Conservation (phyloP, 2,329 filamentous ascomycete species). For the Amesomyces nigricolor region DNA sequence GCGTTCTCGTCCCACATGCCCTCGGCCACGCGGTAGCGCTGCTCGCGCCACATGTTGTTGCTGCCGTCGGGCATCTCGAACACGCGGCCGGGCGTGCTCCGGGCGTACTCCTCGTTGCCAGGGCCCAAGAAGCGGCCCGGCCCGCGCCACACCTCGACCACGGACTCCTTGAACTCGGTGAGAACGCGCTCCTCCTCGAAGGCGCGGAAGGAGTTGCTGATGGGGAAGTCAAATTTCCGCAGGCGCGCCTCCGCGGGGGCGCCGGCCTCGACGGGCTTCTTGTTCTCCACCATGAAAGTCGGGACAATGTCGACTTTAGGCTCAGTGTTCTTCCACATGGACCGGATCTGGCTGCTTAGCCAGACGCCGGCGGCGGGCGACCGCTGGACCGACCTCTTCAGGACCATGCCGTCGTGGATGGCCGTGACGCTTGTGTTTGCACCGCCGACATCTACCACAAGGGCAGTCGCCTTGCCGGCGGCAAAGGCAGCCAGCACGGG, state of each 20-base stretch:
- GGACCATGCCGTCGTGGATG: constrained; percentile 87
- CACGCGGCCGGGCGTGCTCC: constrained; percentile 68
- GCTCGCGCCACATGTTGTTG: constrained; percentile 89
- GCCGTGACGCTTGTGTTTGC: constrained; percentile 84
- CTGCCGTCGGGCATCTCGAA: constrained; percentile 97
- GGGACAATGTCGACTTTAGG: constrained; percentile 70
- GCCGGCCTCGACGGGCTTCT: constrained; percentile 82
- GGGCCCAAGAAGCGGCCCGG: constrained; percentile 59
- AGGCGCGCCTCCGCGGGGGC: constrained; percentile 71
- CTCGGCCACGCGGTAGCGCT: constrained; percentile 81
- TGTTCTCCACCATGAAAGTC: constrained; percentile 81
- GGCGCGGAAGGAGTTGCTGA: constrained; percentile 65
- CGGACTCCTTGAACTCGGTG: constrained; percentile 95
- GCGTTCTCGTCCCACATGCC: constrained; percentile 85
- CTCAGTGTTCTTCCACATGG: constrained; percentile 66
- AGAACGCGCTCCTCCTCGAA: constrained; percentile 90
- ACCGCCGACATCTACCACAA: constrained; percentile 88
- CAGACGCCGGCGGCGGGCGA: constrained; percentile 85
- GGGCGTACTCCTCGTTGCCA: constrained; percentile 72
- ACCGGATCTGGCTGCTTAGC: constrained; percentile 81
- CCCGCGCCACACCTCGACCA: constrained; percentile 88
- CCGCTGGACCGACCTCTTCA: constrained; percentile 83
- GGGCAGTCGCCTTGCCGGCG: constrained; percentile 83
- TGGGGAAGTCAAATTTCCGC: constrained; percentile 59
- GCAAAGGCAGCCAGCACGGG: constrained; percentile 89